These are phyloP conservation scores for Pseudogymnoascus sp. DNA, from an alignment of 2,329 filamentous ascomycete genomes.

Conservation along the genomic window DNA sequence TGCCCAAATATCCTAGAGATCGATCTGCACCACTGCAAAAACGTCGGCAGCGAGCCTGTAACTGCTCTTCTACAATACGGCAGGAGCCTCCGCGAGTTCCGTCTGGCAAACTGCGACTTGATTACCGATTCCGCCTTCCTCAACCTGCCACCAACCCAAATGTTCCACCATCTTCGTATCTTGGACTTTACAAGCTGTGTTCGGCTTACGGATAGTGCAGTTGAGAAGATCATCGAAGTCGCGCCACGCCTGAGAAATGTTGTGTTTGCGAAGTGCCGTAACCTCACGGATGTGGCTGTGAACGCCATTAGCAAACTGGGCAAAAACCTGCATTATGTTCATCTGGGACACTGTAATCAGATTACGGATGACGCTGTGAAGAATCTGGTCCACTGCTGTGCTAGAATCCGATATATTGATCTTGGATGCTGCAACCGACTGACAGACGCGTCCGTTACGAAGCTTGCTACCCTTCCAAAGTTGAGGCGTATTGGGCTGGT, in stretches of 20 bases:
- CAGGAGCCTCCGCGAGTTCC: conserved; percentile 78
- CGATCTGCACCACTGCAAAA: conserved; percentile 77
- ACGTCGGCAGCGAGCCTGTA: conserved; percentile 75
- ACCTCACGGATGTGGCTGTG: conserved; percentile 84
- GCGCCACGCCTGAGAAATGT: conserved; percentile 86
- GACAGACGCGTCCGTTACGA: conserved; percentile 77
- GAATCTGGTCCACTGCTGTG: conserved; percentile 75
- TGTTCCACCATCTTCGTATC: conserved; percentile 83
- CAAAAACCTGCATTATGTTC: conserved; percentile 95
- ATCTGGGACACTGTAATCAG: conserved; percentile 84
- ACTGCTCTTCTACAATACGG: conserved; percentile 71
- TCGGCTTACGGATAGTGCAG: conserved; percentile 74
- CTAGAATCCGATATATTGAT: conserved; percentile 93
- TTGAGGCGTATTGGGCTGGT: conserved; percentile 90
- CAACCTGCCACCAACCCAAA: conserved; percentile 56
- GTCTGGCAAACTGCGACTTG: conserved; percentile 74
- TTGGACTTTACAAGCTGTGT: conserved; percentile 86
- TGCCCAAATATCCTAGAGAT: conserved; percentile 94
- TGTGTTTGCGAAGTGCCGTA: conserved; percentile 86
- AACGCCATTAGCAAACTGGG: conserved; percentile 79
- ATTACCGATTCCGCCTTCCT: conserved; percentile 87
- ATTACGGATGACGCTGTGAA: conserved; percentile 87
- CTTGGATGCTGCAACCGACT: conserved; percentile 87
- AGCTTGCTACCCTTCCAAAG: conserved; percentile 80
- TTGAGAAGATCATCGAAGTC: conserved; percentile 77